Evolutionary conservation across 441 rosid genomes (phyloP), one percentile per base, ranked within the genome.

Genomic region (Eutrema salsugineum): DNA sequence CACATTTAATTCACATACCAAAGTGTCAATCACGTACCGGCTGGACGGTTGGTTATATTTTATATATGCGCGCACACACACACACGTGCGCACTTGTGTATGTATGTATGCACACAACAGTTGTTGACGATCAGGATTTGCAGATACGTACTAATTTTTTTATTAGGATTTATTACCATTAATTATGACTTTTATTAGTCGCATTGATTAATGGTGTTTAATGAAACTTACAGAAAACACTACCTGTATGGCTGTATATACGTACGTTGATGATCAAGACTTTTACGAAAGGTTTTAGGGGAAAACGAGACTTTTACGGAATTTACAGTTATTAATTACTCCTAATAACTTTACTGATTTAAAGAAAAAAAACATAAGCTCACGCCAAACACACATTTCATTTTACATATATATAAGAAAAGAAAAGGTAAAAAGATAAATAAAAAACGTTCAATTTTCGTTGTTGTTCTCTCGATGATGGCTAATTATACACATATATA

Each of bases 341-440:
- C n/a, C n/a, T n/a, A 15, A n/a, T n/a, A 9, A 16, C 10, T 50
- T 66, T 16, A 19, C 6, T 27, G 42, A 44, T n/a, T 17, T n/a
- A n/a, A n/a, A n/a, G n/a, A n/a, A 68, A 19, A 16, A 68, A 68
- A 67, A 54, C 16, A 32, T 33, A 30, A 20, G 42, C 56, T 56
- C 72, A 44, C 55, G 64, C 55, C 55, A 56, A 46, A 56, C 72
- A 68, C 51, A 44, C 16, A 56, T 36, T 22, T n/a, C n/a, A n/a
- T n/a, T n/a, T n/a, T n/a, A n/a, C n/a, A n/a, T n/a, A n/a, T n/a
- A n/a, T n/a, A n/a, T n/a, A n/a, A n/a, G n/a, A n/a, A n/a, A n/a
- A n/a, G 28, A 56, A 30, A 12, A 1, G 8, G n/a, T 3, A 16
- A 56, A 44, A 46, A 35, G 35, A 33, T 32, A 10, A 38, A 47